Conservation (phyloP, 2,329 filamentous ascomycete genomes). For the Colletotrichum destructivum region DNA sequence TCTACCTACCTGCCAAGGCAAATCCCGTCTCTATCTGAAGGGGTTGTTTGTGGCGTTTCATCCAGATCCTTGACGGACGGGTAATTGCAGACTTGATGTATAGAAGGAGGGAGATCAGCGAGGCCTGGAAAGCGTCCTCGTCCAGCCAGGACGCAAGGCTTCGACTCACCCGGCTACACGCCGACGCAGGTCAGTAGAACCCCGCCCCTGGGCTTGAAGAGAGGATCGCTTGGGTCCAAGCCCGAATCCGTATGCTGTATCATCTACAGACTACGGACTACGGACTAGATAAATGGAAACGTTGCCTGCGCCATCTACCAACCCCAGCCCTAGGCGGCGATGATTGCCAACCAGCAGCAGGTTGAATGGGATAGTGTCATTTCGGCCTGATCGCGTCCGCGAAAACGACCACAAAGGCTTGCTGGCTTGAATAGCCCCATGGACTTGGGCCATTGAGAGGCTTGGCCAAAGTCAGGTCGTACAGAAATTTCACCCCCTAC, state of each 20-base stretch:
- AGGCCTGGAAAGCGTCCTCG: constrained; percentile 41
- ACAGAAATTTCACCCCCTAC: constrained; percentile 27
- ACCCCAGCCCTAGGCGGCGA: background rate
- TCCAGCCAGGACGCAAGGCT: constrained; percentile 28
- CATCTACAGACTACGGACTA: constrained; percentile 3
- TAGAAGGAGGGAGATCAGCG: constrained; percentile 54
- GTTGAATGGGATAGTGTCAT: constrained; percentile 26
- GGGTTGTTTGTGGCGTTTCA: constrained; percentile 63
- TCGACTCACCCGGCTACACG: constrained; percentile 34
- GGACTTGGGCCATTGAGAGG: constrained; percentile 37
- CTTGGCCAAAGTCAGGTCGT: constrained; percentile 36
- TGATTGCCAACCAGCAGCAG: constrained; percentile 16
- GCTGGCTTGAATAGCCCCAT: constrained; percentile 38
- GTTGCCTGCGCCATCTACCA: background rate
- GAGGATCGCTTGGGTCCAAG: constrained; percentile 15
- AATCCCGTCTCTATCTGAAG: constrained; percentile 58
- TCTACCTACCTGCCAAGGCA: constrained; percentile 52
- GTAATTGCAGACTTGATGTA: constrained; percentile 64
- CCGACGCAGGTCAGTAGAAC: constrained; percentile 36
- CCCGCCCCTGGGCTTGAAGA: constrained; percentile 17
- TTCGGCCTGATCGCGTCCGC: constrained; percentile 24
- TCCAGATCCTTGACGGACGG: constrained; percentile 62
- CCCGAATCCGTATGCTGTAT: constrained; percentile 23
- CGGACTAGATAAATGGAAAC: constrained; percentile 8
- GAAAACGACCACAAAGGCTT: constrained; percentile 33